Evolutionary conservation across 305 asterid genomes (phyloP), one percentile per base, ranked within the genome.

Genomic region (Vinca major): DNA sequence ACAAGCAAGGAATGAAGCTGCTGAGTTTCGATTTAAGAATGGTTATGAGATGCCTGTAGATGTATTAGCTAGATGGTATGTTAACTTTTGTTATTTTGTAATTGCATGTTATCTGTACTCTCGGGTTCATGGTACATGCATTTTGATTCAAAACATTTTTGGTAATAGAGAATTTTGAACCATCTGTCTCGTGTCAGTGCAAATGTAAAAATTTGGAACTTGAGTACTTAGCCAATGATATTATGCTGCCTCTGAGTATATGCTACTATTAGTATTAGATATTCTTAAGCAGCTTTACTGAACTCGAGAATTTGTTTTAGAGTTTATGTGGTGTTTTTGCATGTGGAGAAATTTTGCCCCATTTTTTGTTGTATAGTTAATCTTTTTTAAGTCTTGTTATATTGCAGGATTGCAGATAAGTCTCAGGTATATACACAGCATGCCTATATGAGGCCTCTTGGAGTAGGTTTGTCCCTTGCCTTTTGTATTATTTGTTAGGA

Each of bases 341-440:
- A 37, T 36, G 8, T 52, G 21, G 8, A 52, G n/a, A 45, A 26
- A 41, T 21, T 16, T 52, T 7, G 37, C 4, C 43, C 3, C 21
- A 9, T 64, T 41, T 54, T 43, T 16, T 19, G 33, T 12, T 10
- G 17, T 6, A 17, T 14, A 52, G 55, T 58, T 60, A 21, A 41
- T 50, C 9, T 66, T 11, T 43, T 52, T 51, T 48, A 66, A 63
- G 4, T 62, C 33, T 69, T 67, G 67, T 53, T 50, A 49, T 7
- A 55, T 62, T 78, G 68, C 96, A 93, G 99, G 99, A 89, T 91
- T 71, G 97, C 99, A 1, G 99, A 93, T 86, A 93, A 93, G 81
- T 91, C 99, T 55, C 99, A 93, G 79, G 99, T 93, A 54, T 93
- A 93, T 84, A 93, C 99, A n/a, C 99, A 93, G 69, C 99, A 93